Base-by-base conservation (phyloP, 805 yeast species). In the Soucietia sequanensis region DNA sequence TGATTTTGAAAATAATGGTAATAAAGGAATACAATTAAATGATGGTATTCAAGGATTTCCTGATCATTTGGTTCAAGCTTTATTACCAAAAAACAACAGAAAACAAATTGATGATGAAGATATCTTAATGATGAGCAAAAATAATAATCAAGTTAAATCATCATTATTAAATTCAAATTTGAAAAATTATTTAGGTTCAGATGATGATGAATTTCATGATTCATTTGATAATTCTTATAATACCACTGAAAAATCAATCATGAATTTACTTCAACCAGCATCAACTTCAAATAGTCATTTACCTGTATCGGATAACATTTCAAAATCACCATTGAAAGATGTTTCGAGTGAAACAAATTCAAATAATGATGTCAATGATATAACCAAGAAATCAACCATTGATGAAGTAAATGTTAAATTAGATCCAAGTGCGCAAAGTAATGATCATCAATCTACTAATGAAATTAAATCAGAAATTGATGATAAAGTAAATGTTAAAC, bases 1-100 rank as follows among this genome's bases (percentile, higher is more conserved):
- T 36, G 5, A 49, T 37, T 30, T 48, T 39, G 33, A 42, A 44
- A 14, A 44, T 36, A 11, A 25, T 39, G 44, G 23, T 30, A 52
- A 50, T 33, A 40, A 43, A 20, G 68, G 70, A 2, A 42, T 67
- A 2, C 54, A 61, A 40, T 46, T 68, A 32, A 62, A 62, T 38
- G 72, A 67, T 40, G 74, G 74, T 3, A 64, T 68, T 23, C 62
- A 63, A 38, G 74, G 72, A 1, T 64, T 68, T 25, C 46, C 70
- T 2, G 68, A 67, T 41, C 56, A 57, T 16, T 33, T 62, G 34
- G 70, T 68, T 8, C 62, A 52, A 25, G 46, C 52, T 37, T 43
- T 68, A 24, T 48, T 64, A 12, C 69, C 68, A 3, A 16, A 30
- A 15, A 29, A 38, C 4, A 24, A 37, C 13, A 22, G 33, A 19